Evolutionary conservation across 2,329 filamentous ascomycete species (phyloP).

Genomic region (Nemania sp.): DNA sequence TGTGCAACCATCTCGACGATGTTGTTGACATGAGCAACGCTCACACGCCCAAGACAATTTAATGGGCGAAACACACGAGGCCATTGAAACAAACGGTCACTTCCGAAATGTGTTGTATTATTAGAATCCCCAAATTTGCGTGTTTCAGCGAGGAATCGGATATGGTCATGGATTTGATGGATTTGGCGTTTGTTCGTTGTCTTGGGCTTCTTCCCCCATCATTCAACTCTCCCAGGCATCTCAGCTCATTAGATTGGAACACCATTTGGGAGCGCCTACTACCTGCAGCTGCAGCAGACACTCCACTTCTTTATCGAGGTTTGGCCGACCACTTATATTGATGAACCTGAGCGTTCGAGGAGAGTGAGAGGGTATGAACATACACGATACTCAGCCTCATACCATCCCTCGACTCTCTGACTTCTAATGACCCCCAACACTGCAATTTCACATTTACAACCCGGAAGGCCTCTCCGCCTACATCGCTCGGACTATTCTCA

Average conservation of each 20-base stretch:
- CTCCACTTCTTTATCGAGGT: conserved; percentile 56
- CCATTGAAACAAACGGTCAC: conserved; percentile 15
- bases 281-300: conserved; percentile 41
- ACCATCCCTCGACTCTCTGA: conserved; percentile 31
- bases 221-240: conserved; percentile 39
- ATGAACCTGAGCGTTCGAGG: conserved; percentile 40
- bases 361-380: conserved; percentile 47
- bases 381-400: conserved; percentile 25
- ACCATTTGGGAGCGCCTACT: conserved; percentile 51
- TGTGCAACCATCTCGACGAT: conserved; percentile 98
- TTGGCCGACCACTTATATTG: conserved; percentile 50
- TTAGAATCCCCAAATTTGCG: conserved; percentile 7
- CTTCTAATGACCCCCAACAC: conserved; percentile 39
- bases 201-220: conserved; percentile 46
- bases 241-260: conserved; percentile 54
- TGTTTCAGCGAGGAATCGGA: conserved; percentile 32
- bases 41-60: conserved; percentile 61
- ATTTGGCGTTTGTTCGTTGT: conserved; percentile 39
- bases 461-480: conserved; percentile 21
- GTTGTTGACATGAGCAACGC: conserved; percentile 82
- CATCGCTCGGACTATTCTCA: conserved; percentile 3
- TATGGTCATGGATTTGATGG: conserved; percentile 27
- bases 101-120: conserved; percentile 32
- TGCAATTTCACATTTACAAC: conserved; percentile 31
- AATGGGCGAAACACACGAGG: conserved; percentile 27